Evolutionary conservation across 352 stramenopile genomes (phyloP).

Genomic region (Pythium coloratum): DNA sequence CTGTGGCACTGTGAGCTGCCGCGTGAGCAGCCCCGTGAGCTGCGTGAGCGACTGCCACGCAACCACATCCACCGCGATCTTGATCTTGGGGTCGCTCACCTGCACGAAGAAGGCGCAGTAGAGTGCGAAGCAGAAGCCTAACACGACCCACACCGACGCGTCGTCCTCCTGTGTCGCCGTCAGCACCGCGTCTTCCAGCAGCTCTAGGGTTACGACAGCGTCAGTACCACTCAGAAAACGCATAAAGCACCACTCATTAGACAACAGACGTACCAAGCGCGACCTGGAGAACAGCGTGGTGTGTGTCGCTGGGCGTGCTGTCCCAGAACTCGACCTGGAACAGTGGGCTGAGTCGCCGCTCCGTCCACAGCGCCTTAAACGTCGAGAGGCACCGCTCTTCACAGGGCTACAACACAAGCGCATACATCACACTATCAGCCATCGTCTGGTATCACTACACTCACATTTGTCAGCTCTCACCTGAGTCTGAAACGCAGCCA

Average conservation of each 20-base stretch:
- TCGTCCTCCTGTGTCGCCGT: neutral
- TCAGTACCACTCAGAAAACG: neutral
- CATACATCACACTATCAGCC: neutral
- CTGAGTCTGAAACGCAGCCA: constrained; percentile 7
- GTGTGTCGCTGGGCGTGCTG: constrained; percentile 50
- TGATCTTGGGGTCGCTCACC: constrained; percentile 53
- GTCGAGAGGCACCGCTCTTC: constrained; percentile 33
- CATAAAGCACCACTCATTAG: neutral
- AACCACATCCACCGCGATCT: constrained; percentile 56
- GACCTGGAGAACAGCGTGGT: constrained; percentile 62
- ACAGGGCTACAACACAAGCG: constrained; percentile 14
- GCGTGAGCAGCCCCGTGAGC: constrained; percentile 36
- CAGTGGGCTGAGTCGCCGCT: constrained; percentile 45
- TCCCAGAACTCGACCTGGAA: constrained; percentile 83
- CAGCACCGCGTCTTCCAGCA: constrained; percentile 29
- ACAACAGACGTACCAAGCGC: constrained; percentile 33
- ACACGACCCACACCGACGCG: constrained; percentile 25
- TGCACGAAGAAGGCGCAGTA: constrained; percentile 70
- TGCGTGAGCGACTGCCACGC: constrained; percentile 44
- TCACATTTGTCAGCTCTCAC: neutral
- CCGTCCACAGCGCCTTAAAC: constrained; percentile 56
- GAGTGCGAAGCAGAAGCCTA: constrained; percentile 55
- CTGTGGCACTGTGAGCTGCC: constrained; percentile 17
- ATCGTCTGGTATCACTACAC: neutral
- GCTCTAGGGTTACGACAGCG: constrained; percentile 26